These are phyloP conservation scores for Lasiodiplodia theobromae DNA, from an alignment of 2,329 filamentous ascomycete genomes.

Conservation along the genomic window DNA sequence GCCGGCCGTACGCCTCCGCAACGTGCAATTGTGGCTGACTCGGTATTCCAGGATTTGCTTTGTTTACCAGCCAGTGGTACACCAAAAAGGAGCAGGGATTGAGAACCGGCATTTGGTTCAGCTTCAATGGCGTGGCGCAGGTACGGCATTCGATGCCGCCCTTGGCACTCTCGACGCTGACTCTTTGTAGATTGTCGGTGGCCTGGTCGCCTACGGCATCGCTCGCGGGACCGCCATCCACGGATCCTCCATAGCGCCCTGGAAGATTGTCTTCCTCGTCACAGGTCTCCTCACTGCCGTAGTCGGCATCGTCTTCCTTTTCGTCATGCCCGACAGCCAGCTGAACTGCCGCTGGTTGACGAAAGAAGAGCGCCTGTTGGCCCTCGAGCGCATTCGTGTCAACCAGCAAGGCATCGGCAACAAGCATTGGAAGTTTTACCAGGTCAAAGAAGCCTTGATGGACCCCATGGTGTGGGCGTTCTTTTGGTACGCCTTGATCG, in stretches of 20 bases:
- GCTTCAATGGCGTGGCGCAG: conserved; percentile 68
- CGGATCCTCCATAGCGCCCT: conserved; percentile 66
- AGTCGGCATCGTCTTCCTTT: conserved; percentile 54
- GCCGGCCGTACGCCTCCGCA: too few relatives aligned
- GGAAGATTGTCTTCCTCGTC: conserved; percentile 66
- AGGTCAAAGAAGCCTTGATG: conserved; percentile 62
- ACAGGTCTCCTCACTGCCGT: conserved; percentile 53
- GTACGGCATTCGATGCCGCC: conserved; percentile 1
- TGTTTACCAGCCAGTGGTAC: conserved; percentile 76
- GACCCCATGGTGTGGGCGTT: conserved; percentile 66
- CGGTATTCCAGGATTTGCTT: conserved; percentile 58
- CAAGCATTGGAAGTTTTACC: conserved; percentile 68
- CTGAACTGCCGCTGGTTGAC: conserved; percentile 68
- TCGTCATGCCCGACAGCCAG: conserved; percentile 64
- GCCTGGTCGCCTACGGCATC: conserved; percentile 69
- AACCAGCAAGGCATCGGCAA: conserved; percentile 77
- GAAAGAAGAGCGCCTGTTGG: conserved; percentile 70
- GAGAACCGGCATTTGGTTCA: conserved; percentile 72
- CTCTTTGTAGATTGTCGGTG: conserved; percentile 62
- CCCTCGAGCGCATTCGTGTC: conserved; percentile 70
- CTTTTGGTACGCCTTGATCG: conserved; percentile 63
- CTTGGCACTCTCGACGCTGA: neutral
- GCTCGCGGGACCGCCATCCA: conserved; percentile 61
- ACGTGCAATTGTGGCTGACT: neutral
- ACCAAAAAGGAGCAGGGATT: conserved; percentile 72